Evolutionary conservation across 768 basidiomycete genomes (phyloP).

Genomic region (Lentinula sp.): DNA sequence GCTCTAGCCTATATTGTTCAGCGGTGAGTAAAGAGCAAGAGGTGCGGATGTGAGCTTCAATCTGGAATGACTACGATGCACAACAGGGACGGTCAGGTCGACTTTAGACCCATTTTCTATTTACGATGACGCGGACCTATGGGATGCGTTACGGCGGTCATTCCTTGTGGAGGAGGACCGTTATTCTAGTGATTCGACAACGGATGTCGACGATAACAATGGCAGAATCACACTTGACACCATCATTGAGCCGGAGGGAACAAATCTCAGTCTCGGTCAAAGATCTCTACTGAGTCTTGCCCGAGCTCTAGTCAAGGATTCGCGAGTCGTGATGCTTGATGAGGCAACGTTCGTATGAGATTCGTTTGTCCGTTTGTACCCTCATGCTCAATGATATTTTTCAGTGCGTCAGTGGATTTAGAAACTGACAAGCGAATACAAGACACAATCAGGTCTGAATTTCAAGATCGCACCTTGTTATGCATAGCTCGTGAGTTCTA

Average conservation of each 20-base stretch:
- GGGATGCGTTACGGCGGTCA: constrained; percentile 70
- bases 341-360: constrained; percentile 36
- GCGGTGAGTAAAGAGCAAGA: constrained; percentile 31
- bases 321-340: constrained; percentile 57
- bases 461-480: constrained; percentile 52
- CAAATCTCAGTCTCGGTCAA: constrained; percentile 53
- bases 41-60: not conserved
- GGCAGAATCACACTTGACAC: constrained; percentile 53
- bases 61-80: constrained; percentile 16
- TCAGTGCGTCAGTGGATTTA: constrained; percentile 46
- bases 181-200: constrained; percentile 12
- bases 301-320: constrained; percentile 59
- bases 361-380: not conserved
- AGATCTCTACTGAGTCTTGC: constrained; percentile 58
- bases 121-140: constrained; percentile 59
- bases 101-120: constrained; percentile 54
- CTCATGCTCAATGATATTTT: not conserved
- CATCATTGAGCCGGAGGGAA: constrained; percentile 56
- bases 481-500: constrained; percentile 51
- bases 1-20: constrained; percentile 47
- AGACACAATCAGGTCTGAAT: constrained; percentile 55
- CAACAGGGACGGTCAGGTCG: constrained; percentile 48
- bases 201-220: not conserved
- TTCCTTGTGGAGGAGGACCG: constrained; percentile 26
- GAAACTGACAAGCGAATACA: constrained; percentile 68